These are phyloP conservation scores for Claviceps citrina DNA, from an alignment of 2,329 filamentous ascomycete genomes.

Conservation along the genomic window DNA sequence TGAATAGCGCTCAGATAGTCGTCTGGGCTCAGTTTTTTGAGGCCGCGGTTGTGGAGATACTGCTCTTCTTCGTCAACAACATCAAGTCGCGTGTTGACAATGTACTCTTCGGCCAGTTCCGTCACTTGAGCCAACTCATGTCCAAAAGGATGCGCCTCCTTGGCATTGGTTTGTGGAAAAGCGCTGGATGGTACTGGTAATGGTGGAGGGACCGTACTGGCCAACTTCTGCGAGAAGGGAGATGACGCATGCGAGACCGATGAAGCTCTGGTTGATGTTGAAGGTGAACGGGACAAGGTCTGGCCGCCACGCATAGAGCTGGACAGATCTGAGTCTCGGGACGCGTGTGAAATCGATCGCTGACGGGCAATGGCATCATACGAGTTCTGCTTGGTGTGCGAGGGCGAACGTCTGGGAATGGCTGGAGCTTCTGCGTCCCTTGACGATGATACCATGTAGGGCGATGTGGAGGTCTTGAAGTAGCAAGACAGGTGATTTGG, in stretches of 20 bases:
- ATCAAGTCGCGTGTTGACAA: conserved; percentile 41
- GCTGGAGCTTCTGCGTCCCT: conserved; percentile 26
- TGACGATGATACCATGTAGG: conserved; percentile 14
- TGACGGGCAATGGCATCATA: conserved; percentile 57
- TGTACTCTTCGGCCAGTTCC: conserved; percentile 82
- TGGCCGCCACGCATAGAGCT: conserved; percentile 42
- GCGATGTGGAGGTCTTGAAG: conserved; percentile 39
- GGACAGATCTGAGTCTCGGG: conserved; percentile 36
- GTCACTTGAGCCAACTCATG: conserved; percentile 83
- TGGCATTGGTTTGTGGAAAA: conserved; percentile 18
- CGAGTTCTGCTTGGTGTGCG: conserved; percentile 73
- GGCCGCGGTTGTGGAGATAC: conserved; percentile 51
- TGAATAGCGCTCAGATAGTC: conserved; percentile 77
- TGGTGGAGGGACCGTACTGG: conserved; percentile 16
- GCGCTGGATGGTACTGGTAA: conserved; percentile 15
- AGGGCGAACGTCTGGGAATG: conserved; percentile 65
- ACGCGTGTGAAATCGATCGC: conserved; percentile 46
- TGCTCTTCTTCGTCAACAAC: conserved; percentile 51
- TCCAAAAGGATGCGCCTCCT: conserved; percentile 59
- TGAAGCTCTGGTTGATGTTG: conserved; percentile 37
- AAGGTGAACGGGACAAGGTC: conserved; percentile 39
- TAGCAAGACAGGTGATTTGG: conserved; percentile 55
- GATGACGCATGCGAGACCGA: conserved; percentile 26
- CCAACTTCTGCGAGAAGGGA: conserved; percentile 14
- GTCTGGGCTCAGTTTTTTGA: conserved; percentile 59